These are phyloP conservation scores for Fraxinus nigra DNA, from an alignment of 305 asterid genomes.

Conservation along the genomic window DNA sequence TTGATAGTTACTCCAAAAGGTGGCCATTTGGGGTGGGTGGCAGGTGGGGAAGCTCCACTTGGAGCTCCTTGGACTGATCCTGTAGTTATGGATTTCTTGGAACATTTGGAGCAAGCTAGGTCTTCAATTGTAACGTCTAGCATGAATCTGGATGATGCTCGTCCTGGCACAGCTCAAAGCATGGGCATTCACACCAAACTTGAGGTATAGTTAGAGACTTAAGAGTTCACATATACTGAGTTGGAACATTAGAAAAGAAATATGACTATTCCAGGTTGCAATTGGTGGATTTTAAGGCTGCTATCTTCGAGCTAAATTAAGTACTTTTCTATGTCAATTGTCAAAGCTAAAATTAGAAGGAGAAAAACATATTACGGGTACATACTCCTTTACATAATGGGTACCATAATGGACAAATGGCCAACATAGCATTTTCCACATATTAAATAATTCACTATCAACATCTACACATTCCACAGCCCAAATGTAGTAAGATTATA, in stretches of 20 bases:
- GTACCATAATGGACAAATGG: too few species aligned
- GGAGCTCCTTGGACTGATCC: conserved; percentile 99
- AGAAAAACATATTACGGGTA: neutral
- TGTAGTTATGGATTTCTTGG: conserved; percentile 82
- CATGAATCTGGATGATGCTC: conserved; percentile 18
- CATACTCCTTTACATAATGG: too few species aligned
- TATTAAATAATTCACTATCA: neutral
- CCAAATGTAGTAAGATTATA: neutral
- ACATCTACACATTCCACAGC: neutral
- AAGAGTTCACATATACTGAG: neutral
- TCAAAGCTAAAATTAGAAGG: neutral
- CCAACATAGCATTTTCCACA: neutral
- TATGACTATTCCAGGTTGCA: neutral
- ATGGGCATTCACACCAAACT: conserved; percentile 25
- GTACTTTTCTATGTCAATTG: neutral
- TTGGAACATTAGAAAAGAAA: neutral
- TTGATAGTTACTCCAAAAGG: conserved; percentile 90
- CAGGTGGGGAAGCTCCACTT: conserved; percentile 70
- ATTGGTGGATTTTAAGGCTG: neutral
- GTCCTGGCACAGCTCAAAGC: neutral
- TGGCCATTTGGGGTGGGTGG: conserved; percentile 97
- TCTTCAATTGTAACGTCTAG: conserved; percentile 16
- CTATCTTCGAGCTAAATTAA: neutral
- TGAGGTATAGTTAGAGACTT: conserved; percentile 24
- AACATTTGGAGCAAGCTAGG: conserved; percentile 48